Evolutionary conservation across 805 yeast genomes (phyloP).

Genomic region (Pichia ethanolica): DNA sequence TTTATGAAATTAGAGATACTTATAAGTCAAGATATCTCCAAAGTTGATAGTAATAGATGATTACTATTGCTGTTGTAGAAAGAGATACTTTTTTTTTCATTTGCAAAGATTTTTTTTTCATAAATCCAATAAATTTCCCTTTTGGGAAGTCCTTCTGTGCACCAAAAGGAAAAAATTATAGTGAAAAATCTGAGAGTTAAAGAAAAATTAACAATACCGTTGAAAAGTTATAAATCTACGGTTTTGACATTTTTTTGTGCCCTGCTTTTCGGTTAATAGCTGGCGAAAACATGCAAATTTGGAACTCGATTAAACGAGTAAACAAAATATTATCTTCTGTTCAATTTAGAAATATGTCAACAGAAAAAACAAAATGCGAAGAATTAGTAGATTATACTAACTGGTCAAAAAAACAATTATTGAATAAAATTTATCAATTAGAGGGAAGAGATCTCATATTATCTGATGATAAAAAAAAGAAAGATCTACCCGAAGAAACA

Average conservation of each 20-base stretch:
- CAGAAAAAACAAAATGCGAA: background rate
- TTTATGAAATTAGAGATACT: too few relatives aligned
- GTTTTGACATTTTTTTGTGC: too few relatives aligned
- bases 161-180: background rate
- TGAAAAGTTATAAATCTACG: too few relatives aligned
- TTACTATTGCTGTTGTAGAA: too few relatives aligned
- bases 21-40: too few relatives aligned
- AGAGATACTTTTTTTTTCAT: too few relatives aligned
- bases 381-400: constrained; percentile 34
- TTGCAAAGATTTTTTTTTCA: background rate
- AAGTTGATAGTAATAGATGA: too few relatives aligned
- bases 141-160: constrained; percentile 3
- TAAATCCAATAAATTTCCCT: background rate
- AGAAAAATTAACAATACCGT: too few relatives aligned
- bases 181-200: too few relatives aligned
- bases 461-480: background rate
- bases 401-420: constrained; percentile 63
- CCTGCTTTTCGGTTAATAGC: too few relatives aligned
- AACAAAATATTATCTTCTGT: background rate
- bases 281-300: background rate
- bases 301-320: background rate
- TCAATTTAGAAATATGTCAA: background rate
- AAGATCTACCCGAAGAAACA: too few relatives aligned
- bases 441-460: constrained; percentile 31
- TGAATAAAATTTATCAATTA: constrained; percentile 47